phyloP scores from a whole-genome alignment of 2,329 filamentous ascomycete species.

The Xylariaceae sp. region DNA sequence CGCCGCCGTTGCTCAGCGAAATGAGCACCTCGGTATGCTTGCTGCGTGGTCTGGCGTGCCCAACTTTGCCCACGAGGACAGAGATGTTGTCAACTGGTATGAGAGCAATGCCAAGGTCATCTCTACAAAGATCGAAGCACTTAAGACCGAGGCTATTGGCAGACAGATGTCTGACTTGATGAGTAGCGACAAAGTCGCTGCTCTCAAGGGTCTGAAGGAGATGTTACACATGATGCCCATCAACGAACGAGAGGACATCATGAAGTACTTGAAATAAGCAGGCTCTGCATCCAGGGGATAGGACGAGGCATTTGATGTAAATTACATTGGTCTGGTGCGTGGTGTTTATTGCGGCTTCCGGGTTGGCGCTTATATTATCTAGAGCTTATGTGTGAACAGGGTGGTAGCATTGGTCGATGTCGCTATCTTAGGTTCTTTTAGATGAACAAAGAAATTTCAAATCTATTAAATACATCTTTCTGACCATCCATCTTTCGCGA shows the following conservation, averaged over 20 bases:
- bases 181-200: slow-evolving; percentile 57
- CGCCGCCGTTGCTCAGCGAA: slow-evolving; percentile 51
- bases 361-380: too few relatives aligned
- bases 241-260: slow-evolving; percentile 79
- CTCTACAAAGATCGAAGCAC: slow-evolving; percentile 75
- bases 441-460: too few relatives aligned
- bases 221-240: slow-evolving; percentile 84
- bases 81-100: slow-evolving; percentile 88
- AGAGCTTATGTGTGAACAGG: too few relatives aligned
- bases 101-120: slow-evolving; percentile 88
- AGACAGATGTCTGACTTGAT: slow-evolving; percentile 46
- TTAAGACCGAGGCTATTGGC: slow-evolving; percentile 70
- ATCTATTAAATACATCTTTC: too few relatives aligned
- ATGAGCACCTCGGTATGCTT: slow-evolving; percentile 69
- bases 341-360: too few relatives aligned
- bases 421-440: too few relatives aligned
- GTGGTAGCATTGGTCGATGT: too few relatives aligned
- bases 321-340: too few relatives aligned
- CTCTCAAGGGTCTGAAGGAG: slow-evolving; percentile 82
- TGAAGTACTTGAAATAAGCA: slow-evolving; percentile 54
- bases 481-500: too few relatives aligned
- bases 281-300: too few relatives aligned
- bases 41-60: slow-evolving; percentile 79
- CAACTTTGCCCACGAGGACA: slow-evolving; percentile 76
- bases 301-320: too few relatives aligned